phyloP scores from a whole-genome alignment of 768 basidiomycete species.

The Suillus brevipes region DNA sequence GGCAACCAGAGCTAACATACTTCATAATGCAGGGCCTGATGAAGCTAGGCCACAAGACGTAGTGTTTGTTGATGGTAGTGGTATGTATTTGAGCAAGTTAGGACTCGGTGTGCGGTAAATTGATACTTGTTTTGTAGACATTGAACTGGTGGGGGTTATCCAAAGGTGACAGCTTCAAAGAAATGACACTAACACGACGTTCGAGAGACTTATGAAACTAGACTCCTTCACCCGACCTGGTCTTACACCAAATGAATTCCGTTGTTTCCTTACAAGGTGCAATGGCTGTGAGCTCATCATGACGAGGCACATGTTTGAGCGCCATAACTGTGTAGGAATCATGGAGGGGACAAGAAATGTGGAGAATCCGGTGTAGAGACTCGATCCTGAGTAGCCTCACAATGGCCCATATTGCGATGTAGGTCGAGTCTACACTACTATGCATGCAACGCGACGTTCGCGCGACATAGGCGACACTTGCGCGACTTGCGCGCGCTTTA shows the following conservation, averaged over 20 bases:
- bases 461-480: no score
- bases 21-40: not conserved
- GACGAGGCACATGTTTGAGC: no score
- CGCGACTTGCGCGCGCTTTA: no score
- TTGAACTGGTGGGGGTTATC: not conserved
- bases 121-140: not conserved
- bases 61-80: not conserved
- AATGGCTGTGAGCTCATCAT: not conserved
- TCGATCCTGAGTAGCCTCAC: no score
- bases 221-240: conserved; percentile 1
- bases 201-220: not conserved
- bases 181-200: not conserved
- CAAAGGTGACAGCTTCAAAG: not conserved
- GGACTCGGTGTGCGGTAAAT: not conserved
- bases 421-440: no score
- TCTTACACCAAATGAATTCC: not conserved
- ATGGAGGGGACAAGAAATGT: no score
- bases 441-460: no score
- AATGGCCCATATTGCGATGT: no score
- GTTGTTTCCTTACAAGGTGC: not conserved
- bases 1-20: not conserved
- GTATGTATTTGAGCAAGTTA: not conserved
- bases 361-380: no score
- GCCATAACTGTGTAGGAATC: no score
- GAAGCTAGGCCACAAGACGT: not conserved